phyloP scores from a whole-genome alignment of 768 basidiomycete genomes.

The Hemileccinum rubropunctum region DNA sequence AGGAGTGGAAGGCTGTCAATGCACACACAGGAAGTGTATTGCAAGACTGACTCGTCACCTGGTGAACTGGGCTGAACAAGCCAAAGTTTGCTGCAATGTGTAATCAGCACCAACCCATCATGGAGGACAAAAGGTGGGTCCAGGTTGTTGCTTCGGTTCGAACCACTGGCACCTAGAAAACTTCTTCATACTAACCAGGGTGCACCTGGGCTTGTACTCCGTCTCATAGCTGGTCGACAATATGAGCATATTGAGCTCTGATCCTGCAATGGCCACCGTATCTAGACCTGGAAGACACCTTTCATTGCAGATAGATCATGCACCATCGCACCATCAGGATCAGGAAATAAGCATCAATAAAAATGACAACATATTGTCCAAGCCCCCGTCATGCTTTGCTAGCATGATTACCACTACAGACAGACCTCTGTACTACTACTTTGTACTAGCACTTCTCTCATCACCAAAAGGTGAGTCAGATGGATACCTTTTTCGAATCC shows the following conservation, averaged over 20 bases:
- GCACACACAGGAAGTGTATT: too few species aligned
- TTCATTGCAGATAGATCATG: conserved; percentile 23
- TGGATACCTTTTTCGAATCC: conserved; percentile 9
- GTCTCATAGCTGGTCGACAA: too few species aligned
- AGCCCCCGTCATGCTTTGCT: conserved; percentile 34
- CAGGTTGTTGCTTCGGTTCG: too few species aligned
- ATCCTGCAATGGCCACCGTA: conserved; percentile 46
- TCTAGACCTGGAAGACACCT: conserved; percentile 62
- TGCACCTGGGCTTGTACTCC: too few species aligned
- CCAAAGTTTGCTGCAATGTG: too few species aligned
- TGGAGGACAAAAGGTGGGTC: too few species aligned
- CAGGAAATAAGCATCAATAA: conserved; percentile 24
- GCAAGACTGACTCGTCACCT: too few species aligned
- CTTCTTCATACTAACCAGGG: too few species aligned
- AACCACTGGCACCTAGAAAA: too few species aligned
- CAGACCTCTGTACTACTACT: conserved; percentile 24
- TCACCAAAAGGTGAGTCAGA: conserved; percentile 4
- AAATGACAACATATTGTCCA: conserved; percentile 26
- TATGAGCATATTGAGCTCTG: conserved; percentile 64
- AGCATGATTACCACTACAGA: conserved; percentile 41
- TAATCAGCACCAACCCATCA: too few species aligned
- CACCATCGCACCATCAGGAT: conserved; percentile 10
- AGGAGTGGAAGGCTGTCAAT: too few species aligned
- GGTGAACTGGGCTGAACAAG: too few species aligned
- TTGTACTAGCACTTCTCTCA: neutral